Percentiles rank a stretch among this genome's conserved stretches.
Conservation (phyloP, 139 green algal genomes). For the Marvania coccoides region DNA sequence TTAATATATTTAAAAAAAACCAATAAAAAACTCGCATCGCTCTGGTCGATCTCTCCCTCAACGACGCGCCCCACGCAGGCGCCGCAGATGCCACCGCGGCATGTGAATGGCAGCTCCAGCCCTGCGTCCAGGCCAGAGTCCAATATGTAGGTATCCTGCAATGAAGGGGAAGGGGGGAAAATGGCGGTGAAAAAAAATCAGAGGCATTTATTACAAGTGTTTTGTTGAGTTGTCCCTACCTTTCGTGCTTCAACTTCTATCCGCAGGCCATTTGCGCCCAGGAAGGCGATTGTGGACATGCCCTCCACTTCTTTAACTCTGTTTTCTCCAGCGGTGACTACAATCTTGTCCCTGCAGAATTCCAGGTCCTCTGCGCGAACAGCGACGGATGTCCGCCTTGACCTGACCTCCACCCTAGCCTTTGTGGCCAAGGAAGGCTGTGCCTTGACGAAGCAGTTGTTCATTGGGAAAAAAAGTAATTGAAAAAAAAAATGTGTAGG, state of each 20-base stretch:
- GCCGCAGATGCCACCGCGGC: slow-evolving; percentile 63
- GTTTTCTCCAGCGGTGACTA: background rate
- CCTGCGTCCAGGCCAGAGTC: slow-evolving; percentile 72
- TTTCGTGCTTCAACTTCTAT: slow-evolving; percentile 41
- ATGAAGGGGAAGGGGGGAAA: background rate
- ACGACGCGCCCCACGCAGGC: slow-evolving; percentile 73
- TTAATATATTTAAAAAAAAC: too few relatives aligned
- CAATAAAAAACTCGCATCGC: slow-evolving; percentile 45
- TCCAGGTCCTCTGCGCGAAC: slow-evolving; percentile 30
- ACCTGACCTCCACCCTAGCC: too few relatives aligned
- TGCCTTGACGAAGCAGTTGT: too few relatives aligned
- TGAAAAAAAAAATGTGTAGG: too few relatives aligned
- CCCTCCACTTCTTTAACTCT: slow-evolving; percentile 29
- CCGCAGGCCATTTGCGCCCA: slow-evolving; percentile 45
- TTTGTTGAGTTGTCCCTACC: background rate
- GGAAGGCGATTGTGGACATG: slow-evolving; percentile 54
- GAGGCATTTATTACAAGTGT: background rate
- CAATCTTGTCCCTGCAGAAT: slow-evolving; percentile 70
- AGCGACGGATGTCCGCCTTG: too few relatives aligned
- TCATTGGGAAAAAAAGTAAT: too few relatives aligned
- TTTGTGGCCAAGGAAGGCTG: too few relatives aligned
- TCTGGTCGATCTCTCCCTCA: slow-evolving; percentile 64
- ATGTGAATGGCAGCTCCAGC: slow-evolving; percentile 87
- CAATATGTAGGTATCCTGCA: slow-evolving; percentile 85
- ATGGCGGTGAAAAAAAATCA: background rate